Base-by-base conservation (phyloP, 1,139 yeast genomes). In the Saccharomycopsis hybrid region DNA sequence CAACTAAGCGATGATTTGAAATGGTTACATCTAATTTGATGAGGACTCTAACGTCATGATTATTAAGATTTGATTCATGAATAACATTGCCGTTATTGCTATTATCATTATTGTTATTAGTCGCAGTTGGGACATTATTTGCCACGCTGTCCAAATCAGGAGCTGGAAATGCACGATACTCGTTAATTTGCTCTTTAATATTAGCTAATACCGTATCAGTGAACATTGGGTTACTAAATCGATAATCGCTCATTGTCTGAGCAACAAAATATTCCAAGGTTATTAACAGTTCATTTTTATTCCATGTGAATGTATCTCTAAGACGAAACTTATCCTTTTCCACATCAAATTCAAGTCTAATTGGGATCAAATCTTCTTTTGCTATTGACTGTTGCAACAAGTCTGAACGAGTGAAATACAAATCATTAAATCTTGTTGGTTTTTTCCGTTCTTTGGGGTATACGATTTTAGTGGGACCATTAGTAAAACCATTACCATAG, bases 221-320 rank as follows among this genome's bases (percentile, higher is more conserved):
- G 58, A 78, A 74, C 29, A 65, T 65, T 30, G 72, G 71, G 41
- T 74, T 71, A 2, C 72, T 67, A 57, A 82, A 79, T 60, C 76
- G 75, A 49, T 65, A 90, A 65, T 92, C 98, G 54, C 84, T 88
- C 56, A 88, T 71, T 60, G 88, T 68, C 48, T 76, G 78, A 28
- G 78, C 77, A 3, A 88, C 92, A 64, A 89, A 84, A 24, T 75
- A 72, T 54, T 85, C 89, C 24, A 90, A 62, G 1, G 85, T 72
- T 1, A 85, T 61, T 2, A 79, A 70, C 42, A 74, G 72, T 59
- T 92, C 98, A 60, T 85, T 79, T 55, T 79, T 65, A 65, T 92
- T 90, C 96, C 97, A 89, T 24, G 90, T 67, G 58, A 92, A 85
- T 0, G 97, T 88, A 64, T 92, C 98, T 53, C 95, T 74, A 48